Evolutionary conservation across 306 rosid species (phyloP).

Genomic region (Vachellia collinsii): DNA sequence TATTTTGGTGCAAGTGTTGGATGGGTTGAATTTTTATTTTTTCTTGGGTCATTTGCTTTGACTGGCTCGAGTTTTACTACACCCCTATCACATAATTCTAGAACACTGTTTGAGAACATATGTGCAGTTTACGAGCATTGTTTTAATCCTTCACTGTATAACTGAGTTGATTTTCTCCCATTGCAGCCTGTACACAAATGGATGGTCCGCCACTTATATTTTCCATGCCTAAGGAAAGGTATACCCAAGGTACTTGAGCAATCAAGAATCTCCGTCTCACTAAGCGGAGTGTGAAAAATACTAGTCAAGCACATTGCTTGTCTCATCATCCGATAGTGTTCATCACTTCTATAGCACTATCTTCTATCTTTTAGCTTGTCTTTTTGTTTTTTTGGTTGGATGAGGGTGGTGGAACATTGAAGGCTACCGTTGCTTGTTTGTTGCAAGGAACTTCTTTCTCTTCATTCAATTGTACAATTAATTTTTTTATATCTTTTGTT

Average conservation of each 20-base stretch:
- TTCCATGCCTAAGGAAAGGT: constrained; percentile 82
- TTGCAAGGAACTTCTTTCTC: background rate
- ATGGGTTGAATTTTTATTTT: background rate
- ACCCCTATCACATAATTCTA: constrained; percentile 4
- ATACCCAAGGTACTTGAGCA: constrained; percentile 69
- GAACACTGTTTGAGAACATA: constrained; percentile 16
- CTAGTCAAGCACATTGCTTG: constrained; percentile 23
- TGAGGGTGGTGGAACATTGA: background rate
- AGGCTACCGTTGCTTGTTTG: background rate
- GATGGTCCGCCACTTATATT: constrained; percentile 94
- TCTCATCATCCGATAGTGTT: constrained; percentile 27
- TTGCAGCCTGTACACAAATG: constrained; percentile 97
- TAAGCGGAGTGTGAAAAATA: constrained; percentile 20
- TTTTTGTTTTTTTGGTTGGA: background rate
- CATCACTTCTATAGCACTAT: background rate
- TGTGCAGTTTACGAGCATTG: constrained; percentile 12
- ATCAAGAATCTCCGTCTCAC: constrained; percentile 6
- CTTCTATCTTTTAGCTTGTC: background rate
- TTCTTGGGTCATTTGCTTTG: background rate
- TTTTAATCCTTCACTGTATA: constrained; percentile 24
- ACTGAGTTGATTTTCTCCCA: constrained; percentile 36
- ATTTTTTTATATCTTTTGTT: background rate
- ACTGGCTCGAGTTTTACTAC: background rate
- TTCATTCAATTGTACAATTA: background rate
- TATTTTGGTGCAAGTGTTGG: background rate